phyloP scores from a whole-genome alignment of 2,329 filamentous ascomycete species.

The Ceratocystiopsis sp. region DNA sequence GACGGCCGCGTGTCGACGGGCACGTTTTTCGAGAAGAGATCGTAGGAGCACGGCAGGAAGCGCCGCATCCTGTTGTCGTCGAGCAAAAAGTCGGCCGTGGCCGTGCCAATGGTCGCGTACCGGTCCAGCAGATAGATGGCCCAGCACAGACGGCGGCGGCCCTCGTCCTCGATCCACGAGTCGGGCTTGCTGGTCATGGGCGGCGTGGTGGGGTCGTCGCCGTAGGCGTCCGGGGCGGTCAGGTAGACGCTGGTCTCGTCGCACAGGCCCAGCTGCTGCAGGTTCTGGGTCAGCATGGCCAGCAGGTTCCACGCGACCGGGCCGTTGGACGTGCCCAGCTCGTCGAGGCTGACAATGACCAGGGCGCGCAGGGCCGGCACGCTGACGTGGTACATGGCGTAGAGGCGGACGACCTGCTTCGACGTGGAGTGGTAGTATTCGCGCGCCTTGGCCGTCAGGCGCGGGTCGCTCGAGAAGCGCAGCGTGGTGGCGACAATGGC shows the following conservation, averaged over 20 bases:
- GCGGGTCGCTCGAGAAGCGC: slow-evolving; percentile 60
- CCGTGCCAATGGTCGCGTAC: slow-evolving; percentile 78
- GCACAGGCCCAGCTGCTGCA: slow-evolving; percentile 71
- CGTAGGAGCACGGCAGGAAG: slow-evolving; percentile 70
- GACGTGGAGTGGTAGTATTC: slow-evolving; percentile 62
- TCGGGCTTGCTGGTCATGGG: slow-evolving; percentile 68
- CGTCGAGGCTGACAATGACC: slow-evolving; percentile 69
- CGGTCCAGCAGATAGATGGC: slow-evolving; percentile 83
- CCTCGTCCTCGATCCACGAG: slow-evolving; percentile 81
- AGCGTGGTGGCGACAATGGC: slow-evolving; percentile 79
- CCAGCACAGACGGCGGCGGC: slow-evolving; percentile 73
- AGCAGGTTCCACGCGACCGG: slow-evolving; percentile 85
- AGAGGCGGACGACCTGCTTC: slow-evolving; percentile 72
- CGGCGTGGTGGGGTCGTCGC: slow-evolving; percentile 74
- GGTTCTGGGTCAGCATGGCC: slow-evolving; percentile 70
- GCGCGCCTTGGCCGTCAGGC: slow-evolving; percentile 55
- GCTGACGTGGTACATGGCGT: slow-evolving; percentile 76
- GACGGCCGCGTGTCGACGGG: slow-evolving; percentile 64
- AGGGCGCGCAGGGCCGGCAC: slow-evolving; percentile 75
- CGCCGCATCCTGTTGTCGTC: slow-evolving; percentile 80
- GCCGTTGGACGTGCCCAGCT: slow-evolving; percentile 73
- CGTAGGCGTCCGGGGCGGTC: slow-evolving; percentile 52
- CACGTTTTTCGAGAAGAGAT: slow-evolving; percentile 69
- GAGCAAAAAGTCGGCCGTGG: slow-evolving; percentile 68
- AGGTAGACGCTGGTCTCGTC: slow-evolving; percentile 69